Evolutionary conservation across 164 flowering plant species (phyloP).

Genomic region (Brasenia schreberi): DNA sequence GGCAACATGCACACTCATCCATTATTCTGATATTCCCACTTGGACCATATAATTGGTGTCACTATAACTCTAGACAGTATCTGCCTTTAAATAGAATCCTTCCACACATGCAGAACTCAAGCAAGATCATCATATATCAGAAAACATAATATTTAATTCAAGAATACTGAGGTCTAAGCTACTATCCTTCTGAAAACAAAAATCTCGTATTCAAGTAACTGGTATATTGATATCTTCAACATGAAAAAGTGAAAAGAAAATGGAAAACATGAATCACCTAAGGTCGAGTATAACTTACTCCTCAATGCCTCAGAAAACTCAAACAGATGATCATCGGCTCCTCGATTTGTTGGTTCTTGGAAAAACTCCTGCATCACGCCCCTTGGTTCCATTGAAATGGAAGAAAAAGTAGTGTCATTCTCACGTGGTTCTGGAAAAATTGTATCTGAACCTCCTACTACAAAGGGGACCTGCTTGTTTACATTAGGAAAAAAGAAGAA

Average conservation of each 20-base stretch:
- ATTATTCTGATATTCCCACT: too few species aligned
- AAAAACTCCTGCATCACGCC: conserved; percentile 51
- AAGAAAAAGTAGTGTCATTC: conserved; percentile 40
- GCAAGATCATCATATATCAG: too few species aligned
- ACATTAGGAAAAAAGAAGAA: not conserved
- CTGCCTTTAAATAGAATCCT: too few species aligned
- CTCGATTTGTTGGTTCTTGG: conserved; percentile 40
- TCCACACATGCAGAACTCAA: too few species aligned
- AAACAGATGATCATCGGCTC: conserved; percentile 72
- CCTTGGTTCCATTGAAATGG: conserved; percentile 35
- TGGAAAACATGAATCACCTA: not conserved
- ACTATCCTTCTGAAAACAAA: too few species aligned
- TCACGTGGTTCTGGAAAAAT: conserved; percentile 26
- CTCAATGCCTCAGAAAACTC: conserved; percentile 94
- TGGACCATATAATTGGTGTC: too few species aligned
- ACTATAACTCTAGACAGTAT: too few species aligned
- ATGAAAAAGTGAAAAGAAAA: not conserved
- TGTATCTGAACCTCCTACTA: conserved; percentile 34
- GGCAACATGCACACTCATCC: too few species aligned
- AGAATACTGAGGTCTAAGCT: too few species aligned
- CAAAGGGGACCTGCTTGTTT: conserved; percentile 5
- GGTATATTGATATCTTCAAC: not conserved
- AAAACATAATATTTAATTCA: too few species aligned
- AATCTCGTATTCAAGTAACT: not conserved
- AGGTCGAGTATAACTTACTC: conserved; percentile 31